These are phyloP conservation scores for Yarrowia porcina DNA, from an alignment of 805 yeast genomes.

Conservation along the genomic window DNA sequence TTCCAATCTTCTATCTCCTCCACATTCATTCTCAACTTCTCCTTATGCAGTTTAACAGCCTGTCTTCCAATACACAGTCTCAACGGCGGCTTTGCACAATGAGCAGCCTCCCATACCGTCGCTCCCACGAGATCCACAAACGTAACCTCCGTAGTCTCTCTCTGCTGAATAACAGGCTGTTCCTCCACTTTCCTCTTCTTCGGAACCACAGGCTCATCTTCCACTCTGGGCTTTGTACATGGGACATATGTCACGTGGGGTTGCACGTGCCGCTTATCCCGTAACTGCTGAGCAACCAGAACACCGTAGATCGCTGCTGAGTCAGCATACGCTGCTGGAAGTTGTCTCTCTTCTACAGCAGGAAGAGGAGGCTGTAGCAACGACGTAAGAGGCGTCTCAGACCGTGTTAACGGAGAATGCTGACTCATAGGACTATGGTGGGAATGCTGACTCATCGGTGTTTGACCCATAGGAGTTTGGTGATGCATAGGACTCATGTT, in stretches of 20 bases:
- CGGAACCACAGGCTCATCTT: not conserved
- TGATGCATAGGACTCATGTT: not conserved
- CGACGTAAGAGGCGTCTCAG: not conserved
- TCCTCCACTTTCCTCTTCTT: not conserved
- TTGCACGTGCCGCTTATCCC: not conserved
- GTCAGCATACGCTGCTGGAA: not conserved
- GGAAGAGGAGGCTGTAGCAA: not conserved
- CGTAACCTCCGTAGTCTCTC: slow-evolving; percentile 16
- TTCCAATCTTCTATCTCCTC: slow-evolving; percentile 43
- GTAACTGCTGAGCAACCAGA: slow-evolving; percentile 1
- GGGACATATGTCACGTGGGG: not conserved
- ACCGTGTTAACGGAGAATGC: not conserved
- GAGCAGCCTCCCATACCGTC: slow-evolving; percentile 34
- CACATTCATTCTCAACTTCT: slow-evolving; percentile 35
- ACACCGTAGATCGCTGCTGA: slow-evolving; percentile 19
- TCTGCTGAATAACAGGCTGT: not conserved
- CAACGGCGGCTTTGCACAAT: slow-evolving; percentile 35
- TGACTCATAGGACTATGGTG: not conserved
- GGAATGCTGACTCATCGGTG: not conserved
- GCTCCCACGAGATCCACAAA: slow-evolving; percentile 32
- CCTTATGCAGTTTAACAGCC: slow-evolving; percentile 33
- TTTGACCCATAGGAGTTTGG: too few relatives aligned
- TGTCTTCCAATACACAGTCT: slow-evolving; percentile 35
- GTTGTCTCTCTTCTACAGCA: not conserved
- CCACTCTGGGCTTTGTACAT: not conserved